Evolutionary conservation across 331 rosid genomes (phyloP), one percentile per base, ranked within the genome.

Genomic region (Stylosanthes scabra): DNA sequence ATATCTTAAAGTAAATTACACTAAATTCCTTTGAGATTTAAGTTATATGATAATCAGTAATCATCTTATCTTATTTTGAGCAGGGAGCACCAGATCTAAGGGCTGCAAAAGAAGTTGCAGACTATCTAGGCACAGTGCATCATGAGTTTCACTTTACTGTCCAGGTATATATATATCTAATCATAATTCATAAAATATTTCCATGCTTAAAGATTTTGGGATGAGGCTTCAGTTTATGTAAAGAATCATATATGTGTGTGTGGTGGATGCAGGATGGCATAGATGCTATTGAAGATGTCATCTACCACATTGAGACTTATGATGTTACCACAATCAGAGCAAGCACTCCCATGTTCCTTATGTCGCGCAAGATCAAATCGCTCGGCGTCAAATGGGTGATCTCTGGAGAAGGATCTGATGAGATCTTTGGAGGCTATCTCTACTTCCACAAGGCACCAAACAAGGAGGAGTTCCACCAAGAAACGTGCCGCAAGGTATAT

Each of bases 331-430:
- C 99, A 0, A 88, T 95, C 5, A 83, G 99, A 50, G 94, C 99
- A 0, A 86, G 93, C 78, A 95, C 90, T 9, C 99, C 99, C 11
- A 95, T 95, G 99, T 95, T 92, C 77, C 90, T 95, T 3, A 92
- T 95, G 99, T 81, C 99, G 2, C 85, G 97, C 13, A 95, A 95
- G 85, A 92, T 95, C 10, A 90, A 95, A 78, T 90, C 99, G 0
- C 47, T 90, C 1, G 99, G 99, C 41, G 99, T 95, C 34, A 95
- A 95, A 71, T 68, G 72, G 99, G 98, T 95, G 15, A 68, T 95
- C 44, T 95, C 99, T 42, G 99, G 99, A 29, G 99, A 95, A 87
- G 99, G 99, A 2, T 85, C 99, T 27, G 99, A 95, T 79, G 98
- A 95, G 82, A 81, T 95, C 55, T 92, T 95, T 64, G 99, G 97